phyloP scores from a whole-genome alignment of 2,329 filamentous ascomycete species.

The Trichoderma breve region DNA sequence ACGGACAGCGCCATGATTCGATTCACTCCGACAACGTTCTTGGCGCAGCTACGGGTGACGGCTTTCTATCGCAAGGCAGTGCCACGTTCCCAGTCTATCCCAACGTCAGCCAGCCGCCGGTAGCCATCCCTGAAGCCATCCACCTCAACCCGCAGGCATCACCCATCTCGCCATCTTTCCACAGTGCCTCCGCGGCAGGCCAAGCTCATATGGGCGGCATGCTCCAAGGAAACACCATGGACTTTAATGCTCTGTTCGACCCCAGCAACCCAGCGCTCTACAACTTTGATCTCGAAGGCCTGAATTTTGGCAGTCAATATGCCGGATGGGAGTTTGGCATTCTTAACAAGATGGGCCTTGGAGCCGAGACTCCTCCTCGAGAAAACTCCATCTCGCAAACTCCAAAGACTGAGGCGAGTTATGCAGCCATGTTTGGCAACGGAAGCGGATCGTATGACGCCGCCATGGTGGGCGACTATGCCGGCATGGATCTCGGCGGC shows the following conservation, averaged over 20 bases:
- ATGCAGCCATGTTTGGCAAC: slow-evolving; percentile 51
- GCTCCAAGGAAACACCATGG: slow-evolving; percentile 50
- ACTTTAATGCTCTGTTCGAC: slow-evolving; percentile 71
- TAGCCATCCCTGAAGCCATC: slow-evolving; percentile 49
- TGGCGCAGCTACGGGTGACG: slow-evolving; percentile 39
- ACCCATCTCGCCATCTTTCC: slow-evolving; percentile 72
- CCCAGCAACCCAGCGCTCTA: slow-evolving; percentile 89
- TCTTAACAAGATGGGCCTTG: slow-evolving; percentile 82
- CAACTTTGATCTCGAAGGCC: slow-evolving; percentile 91
- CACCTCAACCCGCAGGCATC: slow-evolving; percentile 66
- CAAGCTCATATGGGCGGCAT: slow-evolving; percentile 46
- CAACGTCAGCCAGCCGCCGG: slow-evolving; percentile 42
- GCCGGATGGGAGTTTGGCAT: slow-evolving; percentile 94
- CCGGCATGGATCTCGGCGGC: slow-evolving; percentile 50
- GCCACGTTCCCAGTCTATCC: slow-evolving; percentile 53
- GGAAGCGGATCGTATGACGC: slow-evolving; percentile 50
- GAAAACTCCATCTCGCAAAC: slow-evolving; percentile 54
- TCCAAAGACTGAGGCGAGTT: slow-evolving; percentile 38
- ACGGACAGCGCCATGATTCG: slow-evolving; percentile 48
- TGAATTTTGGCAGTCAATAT: slow-evolving; percentile 90
- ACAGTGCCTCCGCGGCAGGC: slow-evolving; percentile 51
- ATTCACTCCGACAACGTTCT: slow-evolving; percentile 46
- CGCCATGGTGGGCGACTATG: slow-evolving; percentile 48
- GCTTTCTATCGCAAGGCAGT: slow-evolving; percentile 49
- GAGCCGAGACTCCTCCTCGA: slow-evolving; percentile 72